Evolutionary conservation across 148 eudicot species (phyloP).

Genomic region (Hydrangea macrophylla): DNA sequence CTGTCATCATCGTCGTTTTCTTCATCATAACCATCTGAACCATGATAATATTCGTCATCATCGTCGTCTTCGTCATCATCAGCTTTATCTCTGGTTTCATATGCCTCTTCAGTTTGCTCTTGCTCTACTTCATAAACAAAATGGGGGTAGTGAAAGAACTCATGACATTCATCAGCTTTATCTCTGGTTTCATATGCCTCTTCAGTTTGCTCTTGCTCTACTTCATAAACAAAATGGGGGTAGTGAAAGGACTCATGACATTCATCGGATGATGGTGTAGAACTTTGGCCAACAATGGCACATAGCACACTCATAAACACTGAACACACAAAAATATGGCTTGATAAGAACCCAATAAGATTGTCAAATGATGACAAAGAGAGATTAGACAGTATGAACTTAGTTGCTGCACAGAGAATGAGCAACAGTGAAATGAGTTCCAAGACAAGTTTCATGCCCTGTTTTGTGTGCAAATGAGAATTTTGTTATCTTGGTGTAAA

Average conservation of each 20-base stretch:
- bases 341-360: slow-evolving; percentile 7
- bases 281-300: slow-evolving; percentile 26
- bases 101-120: neutral
- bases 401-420: slow-evolving; percentile 18
- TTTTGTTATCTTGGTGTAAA: neutral
- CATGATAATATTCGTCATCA: slow-evolving; percentile 14
- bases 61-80: slow-evolving; percentile 6
- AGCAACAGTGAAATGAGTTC: neutral
- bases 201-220: slow-evolving; percentile 12
- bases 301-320: slow-evolving; percentile 23
- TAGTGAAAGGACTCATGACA: slow-evolving; percentile 8
- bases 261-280: slow-evolving; percentile 10
- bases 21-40: slow-evolving; percentile 36
- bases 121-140: slow-evolving; percentile 21
- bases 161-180: slow-evolving; percentile 10
- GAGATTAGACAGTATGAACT: slow-evolving; percentile 10
- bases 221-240: slow-evolving; percentile 5
- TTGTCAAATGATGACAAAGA: slow-evolving; percentile 1
- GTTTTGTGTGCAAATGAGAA: neutral
- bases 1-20: slow-evolving; percentile 39
- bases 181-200: neutral
- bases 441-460: slow-evolving; percentile 22
- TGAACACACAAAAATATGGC: slow-evolving; percentile 23
- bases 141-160: neutral
- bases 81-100: slow-evolving; percentile 2